Base-by-base conservation (phyloP, 129 eudicot species). In the Cynara cardunculus region DNA sequence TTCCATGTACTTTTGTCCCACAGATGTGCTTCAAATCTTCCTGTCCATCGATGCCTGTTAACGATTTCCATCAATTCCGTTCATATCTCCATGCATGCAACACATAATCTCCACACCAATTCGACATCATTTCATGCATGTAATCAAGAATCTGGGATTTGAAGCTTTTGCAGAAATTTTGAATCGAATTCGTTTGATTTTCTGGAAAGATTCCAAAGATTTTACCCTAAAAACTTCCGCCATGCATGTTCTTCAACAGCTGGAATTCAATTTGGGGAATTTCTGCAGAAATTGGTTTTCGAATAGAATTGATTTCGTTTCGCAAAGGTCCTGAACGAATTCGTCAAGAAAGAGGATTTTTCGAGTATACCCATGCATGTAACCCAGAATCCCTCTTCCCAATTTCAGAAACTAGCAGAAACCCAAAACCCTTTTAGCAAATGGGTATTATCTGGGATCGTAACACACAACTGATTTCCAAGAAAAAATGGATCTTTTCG, bases 1-100 rank as follows among this genome's bases (percentile, higher is more conserved):
- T 90, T 95, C 94, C 94, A 92, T 25, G 94, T 77, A 85, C 86
- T 87, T 85, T 90, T 94, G 89, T 94, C 99, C 99, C 99, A 94
- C 8, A 94, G 89, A 79, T 94, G 99, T 26, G 99, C 97, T 75
- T 95, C 99, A 89, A 75, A 95, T 74, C 97, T 89, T 72, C 97
- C 97, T 3, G 99, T 90, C 95, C 96, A 90, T 81, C 93, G 80
- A 65, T 95, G 99, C 87, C 99, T 95, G 90, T 68, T 72, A 26
- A 72, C 37, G 19, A 35, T 78, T 74, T 44, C 71, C 5, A 22
- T 32, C 0, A 75, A 41, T 75, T 77, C 77, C 26, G 7, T 12
- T 44, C 68, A 62, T 73, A 71, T 76, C 39, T 77, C 56, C 59
- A 70, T 83, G 86, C 88, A 83, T 84, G 86, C 85, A 86, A 69